phyloP scores from a whole-genome alignment of 495 filamentous ascomycete genomes.

The Aspergillus incahuasiensis region DNA sequence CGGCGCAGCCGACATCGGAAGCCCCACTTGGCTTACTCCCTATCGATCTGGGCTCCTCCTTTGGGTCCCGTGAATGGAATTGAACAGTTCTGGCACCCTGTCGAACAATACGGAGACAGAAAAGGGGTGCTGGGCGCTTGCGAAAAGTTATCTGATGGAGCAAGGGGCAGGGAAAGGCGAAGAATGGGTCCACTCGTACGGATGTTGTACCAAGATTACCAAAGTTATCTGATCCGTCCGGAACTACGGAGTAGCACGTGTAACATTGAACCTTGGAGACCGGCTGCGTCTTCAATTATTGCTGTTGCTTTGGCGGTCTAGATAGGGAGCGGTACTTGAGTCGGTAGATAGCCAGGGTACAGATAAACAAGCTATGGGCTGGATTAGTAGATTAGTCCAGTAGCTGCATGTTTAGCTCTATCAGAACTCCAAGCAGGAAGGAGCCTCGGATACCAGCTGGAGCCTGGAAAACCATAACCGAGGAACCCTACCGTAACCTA shows the following conservation, averaged over 20 bases:
- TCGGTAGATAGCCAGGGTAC: too few species aligned
- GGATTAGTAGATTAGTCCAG: too few species aligned
- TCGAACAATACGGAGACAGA: background rate
- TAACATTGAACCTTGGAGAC: too few species aligned
- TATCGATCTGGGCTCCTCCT: background rate
- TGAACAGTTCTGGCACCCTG: too few species aligned
- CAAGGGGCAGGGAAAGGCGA: background rate
- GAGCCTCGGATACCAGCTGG: background rate
- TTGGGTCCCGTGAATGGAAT: too few species aligned
- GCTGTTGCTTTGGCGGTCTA: too few species aligned
- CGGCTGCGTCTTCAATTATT: too few species aligned
- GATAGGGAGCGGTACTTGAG: too few species aligned
- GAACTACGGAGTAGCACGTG: too few species aligned
- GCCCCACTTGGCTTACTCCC: slow-evolving; percentile 23
- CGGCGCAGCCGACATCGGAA: slow-evolving; percentile 53
- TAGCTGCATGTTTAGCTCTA: background rate
- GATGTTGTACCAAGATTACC: too few species aligned
- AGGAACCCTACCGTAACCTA: background rate
- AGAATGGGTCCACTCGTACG: too few species aligned
- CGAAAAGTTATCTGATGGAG: background rate
- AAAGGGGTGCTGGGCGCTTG: background rate
- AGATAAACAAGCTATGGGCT: too few species aligned
- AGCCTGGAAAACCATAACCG: background rate
- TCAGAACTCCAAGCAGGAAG: background rate
- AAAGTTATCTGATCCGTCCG: background rate